Evolutionary conservation across 1,284 basidiomycete species (phyloP).

Genomic region (Agaricales sp.): DNA sequence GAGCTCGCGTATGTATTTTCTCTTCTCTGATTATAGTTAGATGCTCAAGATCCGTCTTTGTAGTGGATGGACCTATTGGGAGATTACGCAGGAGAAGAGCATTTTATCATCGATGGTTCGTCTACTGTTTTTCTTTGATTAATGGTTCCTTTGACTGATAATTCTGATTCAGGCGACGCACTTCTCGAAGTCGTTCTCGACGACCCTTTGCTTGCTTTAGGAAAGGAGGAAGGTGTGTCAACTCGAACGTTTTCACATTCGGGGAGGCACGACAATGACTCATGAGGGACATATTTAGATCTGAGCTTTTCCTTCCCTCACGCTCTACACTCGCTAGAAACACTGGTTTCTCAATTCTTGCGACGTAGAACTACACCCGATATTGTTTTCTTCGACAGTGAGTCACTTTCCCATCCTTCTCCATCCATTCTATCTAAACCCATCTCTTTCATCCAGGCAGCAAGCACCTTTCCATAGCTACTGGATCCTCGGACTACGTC

Average conservation of each 20-base stretch:
- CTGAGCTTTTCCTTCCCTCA: conserved; percentile 53
- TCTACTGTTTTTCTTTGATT: conserved; percentile 4
- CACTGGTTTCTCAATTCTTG: conserved; percentile 34
- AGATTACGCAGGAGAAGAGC: conserved; percentile 57
- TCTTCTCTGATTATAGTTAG: conserved; percentile 2
- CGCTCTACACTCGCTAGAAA: conserved; percentile 44
- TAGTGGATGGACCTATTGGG: conserved; percentile 59
- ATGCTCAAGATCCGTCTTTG: neutral
- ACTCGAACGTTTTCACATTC: neutral
- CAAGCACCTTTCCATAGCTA: conserved; percentile 28
- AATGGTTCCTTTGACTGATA: conserved; percentile 4
- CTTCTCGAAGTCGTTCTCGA: conserved; percentile 48
- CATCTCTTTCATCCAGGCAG: conserved; percentile 25
- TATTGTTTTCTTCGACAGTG: conserved; percentile 53
- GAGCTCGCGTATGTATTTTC: conserved; percentile 2
- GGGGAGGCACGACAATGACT: neutral
- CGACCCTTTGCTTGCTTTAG: conserved; percentile 47
- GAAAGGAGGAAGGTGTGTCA: conserved; percentile 27
- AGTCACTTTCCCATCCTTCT: conserved; percentile 8
- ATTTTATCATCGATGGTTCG: conserved; percentile 56
- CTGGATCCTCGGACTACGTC: conserved; percentile 23
- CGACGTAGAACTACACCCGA: conserved; percentile 47
- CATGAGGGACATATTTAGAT: too few relatives aligned
- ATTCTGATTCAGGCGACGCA: conserved; percentile 38
- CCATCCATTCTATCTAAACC: conserved; percentile 1